A percentile compares a stretch with the other conserved stretches of the same genome.
Conservation (phyloP, 2,329 filamentous ascomycete species). For the Colletotrichum eremochloae region DNA sequence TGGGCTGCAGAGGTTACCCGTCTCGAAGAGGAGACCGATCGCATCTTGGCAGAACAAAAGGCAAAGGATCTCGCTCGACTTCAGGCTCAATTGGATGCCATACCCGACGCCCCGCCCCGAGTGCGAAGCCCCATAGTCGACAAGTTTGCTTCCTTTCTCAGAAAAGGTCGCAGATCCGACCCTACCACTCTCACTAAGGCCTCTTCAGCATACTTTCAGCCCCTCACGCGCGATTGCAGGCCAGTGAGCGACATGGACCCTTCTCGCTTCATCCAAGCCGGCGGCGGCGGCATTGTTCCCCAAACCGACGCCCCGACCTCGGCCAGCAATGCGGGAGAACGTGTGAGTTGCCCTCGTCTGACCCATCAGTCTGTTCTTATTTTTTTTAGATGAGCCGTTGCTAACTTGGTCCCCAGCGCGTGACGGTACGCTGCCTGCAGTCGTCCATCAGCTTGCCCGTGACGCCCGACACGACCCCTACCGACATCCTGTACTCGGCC, state of each 20-base stretch:
- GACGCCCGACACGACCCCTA: conserved; percentile 78
- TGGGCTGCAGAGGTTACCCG: conserved; percentile 57
- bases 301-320: conserved; percentile 82
- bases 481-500: conserved; percentile 79
- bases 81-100: conserved; percentile 57
- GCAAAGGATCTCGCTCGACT: conserved; percentile 62
- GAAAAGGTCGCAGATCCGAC: conserved; percentile 55
- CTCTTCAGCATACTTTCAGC: conserved; percentile 26
- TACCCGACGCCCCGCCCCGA: conserved; percentile 51
- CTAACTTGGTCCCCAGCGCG: conserved; percentile 63
- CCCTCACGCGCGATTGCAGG: conserved; percentile 27
- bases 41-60: conserved; percentile 64
- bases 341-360: conserved; percentile 64
- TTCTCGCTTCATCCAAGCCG: conserved; percentile 56
- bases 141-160: conserved; percentile 62
- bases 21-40: conserved; percentile 62
- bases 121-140: conserved; percentile 60
- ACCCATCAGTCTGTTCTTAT: background rate
- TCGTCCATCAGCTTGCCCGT: conserved; percentile 79
- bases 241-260: conserved; percentile 37
- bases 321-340: conserved; percentile 83
- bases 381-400: conserved; percentile 4
- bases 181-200: conserved; percentile 45
- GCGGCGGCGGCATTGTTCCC: conserved; percentile 61
- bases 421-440: conserved; percentile 80